Conservation (phyloP, 2,329 filamentous ascomycete genomes). For the Botrytis squamosa region DNA sequence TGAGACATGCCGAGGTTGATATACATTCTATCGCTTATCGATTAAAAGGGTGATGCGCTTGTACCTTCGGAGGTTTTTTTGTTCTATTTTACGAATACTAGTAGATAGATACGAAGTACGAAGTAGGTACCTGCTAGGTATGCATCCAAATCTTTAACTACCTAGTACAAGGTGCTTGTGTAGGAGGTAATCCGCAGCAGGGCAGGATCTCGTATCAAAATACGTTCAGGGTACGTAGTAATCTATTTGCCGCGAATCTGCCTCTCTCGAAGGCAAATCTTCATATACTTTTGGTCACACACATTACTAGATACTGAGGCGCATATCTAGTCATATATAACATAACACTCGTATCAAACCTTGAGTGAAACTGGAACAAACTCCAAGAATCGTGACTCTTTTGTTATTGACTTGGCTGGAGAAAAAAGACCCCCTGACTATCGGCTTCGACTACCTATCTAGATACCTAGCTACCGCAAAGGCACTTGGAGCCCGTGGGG, state of each 20-base stretch:
- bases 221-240: neutral
- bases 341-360: neutral
- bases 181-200: neutral
- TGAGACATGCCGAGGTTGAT: neutral
- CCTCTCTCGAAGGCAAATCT: neutral
- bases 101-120: neutral
- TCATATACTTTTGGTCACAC: neutral
- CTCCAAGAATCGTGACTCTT: neutral
- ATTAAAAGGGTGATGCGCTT: neutral
- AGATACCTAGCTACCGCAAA: neutral
- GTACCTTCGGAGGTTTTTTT: neutral
- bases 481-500: neutral
- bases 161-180: neutral
- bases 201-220: neutral
- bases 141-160: neutral
- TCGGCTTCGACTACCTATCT: neutral
- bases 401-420: neutral
- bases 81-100: neutral
- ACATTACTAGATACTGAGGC: neutral
- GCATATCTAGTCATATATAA: neutral
- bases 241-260: neutral
- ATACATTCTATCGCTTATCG: neutral
- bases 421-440: conserved; percentile 17
- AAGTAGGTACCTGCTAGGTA: neutral
- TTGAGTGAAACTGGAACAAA: conserved; percentile 2